phyloP scores from a whole-genome alignment of 108 stramenopile species.

The Skeletonema menzelii region DNA sequence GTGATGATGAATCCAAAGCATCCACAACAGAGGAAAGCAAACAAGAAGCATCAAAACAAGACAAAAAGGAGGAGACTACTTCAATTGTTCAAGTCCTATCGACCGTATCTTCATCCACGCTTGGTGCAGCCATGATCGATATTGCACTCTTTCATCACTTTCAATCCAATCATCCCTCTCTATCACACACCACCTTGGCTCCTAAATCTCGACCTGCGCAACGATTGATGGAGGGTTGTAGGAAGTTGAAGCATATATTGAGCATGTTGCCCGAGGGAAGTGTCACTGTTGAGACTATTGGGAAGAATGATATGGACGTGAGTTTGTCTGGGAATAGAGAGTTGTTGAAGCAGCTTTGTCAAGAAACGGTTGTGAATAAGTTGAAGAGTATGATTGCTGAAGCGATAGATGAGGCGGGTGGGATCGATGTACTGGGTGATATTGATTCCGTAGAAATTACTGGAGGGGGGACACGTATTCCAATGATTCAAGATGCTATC shows the following conservation, averaged over 20 bases:
- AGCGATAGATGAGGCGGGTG: constrained; percentile 25
- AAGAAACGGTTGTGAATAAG: constrained; percentile 4
- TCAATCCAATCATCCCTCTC: constrained; percentile 21
- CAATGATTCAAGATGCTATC: constrained; percentile 56
- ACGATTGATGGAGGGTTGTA: constrained; percentile 48
- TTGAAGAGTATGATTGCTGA: constrained; percentile 31
- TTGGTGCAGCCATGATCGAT: constrained; percentile 51
- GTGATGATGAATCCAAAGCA: neutral
- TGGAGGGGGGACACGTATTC: constrained; percentile 62
- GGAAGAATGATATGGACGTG: constrained; percentile 44
- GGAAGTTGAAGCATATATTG: constrained; percentile 55
- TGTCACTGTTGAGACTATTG: constrained; percentile 55
- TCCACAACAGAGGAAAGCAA: neutral
- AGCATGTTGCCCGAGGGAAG: constrained; percentile 46
- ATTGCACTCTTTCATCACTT: constrained; percentile 52
- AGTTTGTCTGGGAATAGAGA: constrained; percentile 32
- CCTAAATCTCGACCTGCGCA: constrained; percentile 48
- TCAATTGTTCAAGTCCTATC: constrained; percentile 16
- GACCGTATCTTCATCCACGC: constrained; percentile 7
- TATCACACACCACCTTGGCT: constrained; percentile 11
- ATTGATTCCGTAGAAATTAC: constrained; percentile 36
- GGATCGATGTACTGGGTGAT: neutral
- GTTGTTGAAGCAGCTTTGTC: constrained; percentile 34
- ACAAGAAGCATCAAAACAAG: too few relatives aligned
- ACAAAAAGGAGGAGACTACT: neutral